These are phyloP conservation scores for Candida yuanshanica DNA, from an alignment of 805 yeast genomes.

Conservation along the genomic window DNA sequence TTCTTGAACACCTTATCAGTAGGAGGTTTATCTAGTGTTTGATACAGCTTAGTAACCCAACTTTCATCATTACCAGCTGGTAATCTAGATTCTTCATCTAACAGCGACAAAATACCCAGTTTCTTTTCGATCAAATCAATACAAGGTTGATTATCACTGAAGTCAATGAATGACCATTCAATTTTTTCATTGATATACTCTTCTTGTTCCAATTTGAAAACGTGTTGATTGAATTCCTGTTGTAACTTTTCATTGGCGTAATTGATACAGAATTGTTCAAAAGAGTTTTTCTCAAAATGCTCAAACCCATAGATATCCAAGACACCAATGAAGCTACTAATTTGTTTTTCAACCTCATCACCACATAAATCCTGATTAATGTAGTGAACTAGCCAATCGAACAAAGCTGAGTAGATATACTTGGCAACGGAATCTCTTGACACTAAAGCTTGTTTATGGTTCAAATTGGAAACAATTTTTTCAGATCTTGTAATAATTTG, in stretches of 20 bases:
- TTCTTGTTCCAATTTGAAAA: slow-evolving; percentile 93
- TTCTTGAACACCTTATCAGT: slow-evolving; percentile 75
- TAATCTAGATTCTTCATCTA: slow-evolving; percentile 92
- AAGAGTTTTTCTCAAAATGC: slow-evolving; percentile 89
- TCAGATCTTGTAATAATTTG: slow-evolving; percentile 91
- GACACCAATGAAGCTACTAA: slow-evolving; percentile 84
- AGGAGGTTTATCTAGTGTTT: slow-evolving; percentile 74
- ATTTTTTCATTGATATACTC: slow-evolving; percentile 89
- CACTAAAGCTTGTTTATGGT: slow-evolving; percentile 76
- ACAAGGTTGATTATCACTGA: slow-evolving; percentile 95
- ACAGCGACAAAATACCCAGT: slow-evolving; percentile 78
- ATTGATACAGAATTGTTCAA: slow-evolving; percentile 96
- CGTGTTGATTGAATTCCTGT: slow-evolving; percentile 96
- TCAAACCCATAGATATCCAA: slow-evolving; percentile 97
- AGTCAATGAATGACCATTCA: slow-evolving; percentile 95
- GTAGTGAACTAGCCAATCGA: slow-evolving; percentile 90
- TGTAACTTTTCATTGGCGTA: slow-evolving; percentile 96
- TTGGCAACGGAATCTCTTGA: slow-evolving; percentile 97
- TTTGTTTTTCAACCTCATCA: slow-evolving; percentile 52
- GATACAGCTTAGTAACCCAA: slow-evolving; percentile 87
- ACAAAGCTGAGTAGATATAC: slow-evolving; percentile 84
- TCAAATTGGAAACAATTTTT: slow-evolving; percentile 79
- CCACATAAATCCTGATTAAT: slow-evolving; percentile 81
- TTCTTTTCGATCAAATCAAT: slow-evolving; percentile 85
- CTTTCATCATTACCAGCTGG: slow-evolving; percentile 92